Evolutionary conservation across 2,329 filamentous ascomycete genomes (phyloP), one percentile per base, ranked within the genome.

Genomic region (Arachnomyces sp.): DNA sequence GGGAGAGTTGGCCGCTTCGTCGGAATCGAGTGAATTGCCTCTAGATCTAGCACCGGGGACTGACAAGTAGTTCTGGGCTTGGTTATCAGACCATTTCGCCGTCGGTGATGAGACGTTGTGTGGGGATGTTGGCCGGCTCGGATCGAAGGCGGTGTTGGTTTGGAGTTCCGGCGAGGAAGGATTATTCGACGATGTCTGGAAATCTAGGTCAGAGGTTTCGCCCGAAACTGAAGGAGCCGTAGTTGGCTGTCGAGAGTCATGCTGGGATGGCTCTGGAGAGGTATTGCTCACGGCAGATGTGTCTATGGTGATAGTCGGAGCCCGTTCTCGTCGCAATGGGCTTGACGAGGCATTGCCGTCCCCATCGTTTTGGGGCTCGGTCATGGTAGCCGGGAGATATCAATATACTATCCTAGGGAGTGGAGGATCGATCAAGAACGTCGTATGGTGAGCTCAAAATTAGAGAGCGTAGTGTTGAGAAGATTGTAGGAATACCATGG

Each of bases 21-120:
- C 73, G 8, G 78, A 80, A 51, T 81, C 78, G 36, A 82, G 57
- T 1, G 80, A 83, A 48, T 76, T 79, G 3, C 78, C 78, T 49
- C 80, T 68, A 41, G 78, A 81, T 42, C 78, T 67, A n/a, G 70
- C 60, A 2, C 72, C 73, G 2, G 80, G 80, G 2, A 84, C 80
- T 0, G 77, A 71, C 25, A 84, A 65, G 52, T 79, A 81, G 39
- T 73, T 75, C 14, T 71, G 64, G 4, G 63, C 59, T 39, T 71
- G 61, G n/a, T 62, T 53, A 18, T 76, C 74, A 25, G 66, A 65
- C 50, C 66, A 66, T 49, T 70, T 72, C 14, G 68, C 61, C 8
- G 71, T 70, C 2, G 79, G 78, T 8, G 79, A 81, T 0, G 77
- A 82, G 31, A 82, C 63, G 61, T 83, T 82, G 56, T 82, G 79